Conservation (phyloP, 2,329 filamentous ascomycete species). For the Pseudogymnoascus sp. region DNA sequence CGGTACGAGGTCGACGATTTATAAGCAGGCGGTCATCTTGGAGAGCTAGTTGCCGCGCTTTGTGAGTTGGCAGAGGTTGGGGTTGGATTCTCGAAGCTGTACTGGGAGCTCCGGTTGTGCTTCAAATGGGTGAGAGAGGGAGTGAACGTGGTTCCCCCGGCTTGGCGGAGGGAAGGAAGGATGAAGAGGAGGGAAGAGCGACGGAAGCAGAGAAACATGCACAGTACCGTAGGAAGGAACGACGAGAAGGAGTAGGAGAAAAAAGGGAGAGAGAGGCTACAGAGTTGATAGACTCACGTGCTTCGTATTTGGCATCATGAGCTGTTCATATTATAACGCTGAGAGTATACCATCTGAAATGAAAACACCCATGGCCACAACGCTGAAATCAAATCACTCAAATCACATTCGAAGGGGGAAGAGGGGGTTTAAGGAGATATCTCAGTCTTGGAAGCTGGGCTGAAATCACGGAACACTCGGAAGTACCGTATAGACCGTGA, state of each 20-base stretch:
- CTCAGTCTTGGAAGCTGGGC: neutral
- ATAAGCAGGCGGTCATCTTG: neutral
- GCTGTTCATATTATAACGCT: neutral
- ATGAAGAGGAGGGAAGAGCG: neutral
- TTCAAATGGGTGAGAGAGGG: neutral
- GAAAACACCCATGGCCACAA: neutral
- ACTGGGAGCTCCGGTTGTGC: neutral
- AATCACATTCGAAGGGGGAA: too few relatives aligned
- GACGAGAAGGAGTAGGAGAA: neutral
- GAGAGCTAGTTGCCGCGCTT: neutral
- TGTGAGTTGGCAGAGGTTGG: neutral
- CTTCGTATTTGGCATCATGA: neutral
- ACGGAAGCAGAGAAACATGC: neutral
- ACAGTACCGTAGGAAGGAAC: too few relatives aligned
- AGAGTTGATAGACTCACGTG: neutral
- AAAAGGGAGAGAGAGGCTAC: neutral
- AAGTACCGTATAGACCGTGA: neutral
- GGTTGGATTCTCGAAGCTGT: neutral
- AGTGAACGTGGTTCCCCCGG: neutral
- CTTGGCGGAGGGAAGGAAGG: neutral
- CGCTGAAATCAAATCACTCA: neutral
- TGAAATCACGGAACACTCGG: neutral
- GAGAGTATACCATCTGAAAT: neutral
- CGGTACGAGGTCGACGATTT: neutral
- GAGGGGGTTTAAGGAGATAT: neutral